A percentile compares a stretch with the other conserved stretches of the same genome.
Evolutionary conservation across 768 basidiomycete genomes (phyloP).

Genomic region (Auricularia heimuer): DNA sequence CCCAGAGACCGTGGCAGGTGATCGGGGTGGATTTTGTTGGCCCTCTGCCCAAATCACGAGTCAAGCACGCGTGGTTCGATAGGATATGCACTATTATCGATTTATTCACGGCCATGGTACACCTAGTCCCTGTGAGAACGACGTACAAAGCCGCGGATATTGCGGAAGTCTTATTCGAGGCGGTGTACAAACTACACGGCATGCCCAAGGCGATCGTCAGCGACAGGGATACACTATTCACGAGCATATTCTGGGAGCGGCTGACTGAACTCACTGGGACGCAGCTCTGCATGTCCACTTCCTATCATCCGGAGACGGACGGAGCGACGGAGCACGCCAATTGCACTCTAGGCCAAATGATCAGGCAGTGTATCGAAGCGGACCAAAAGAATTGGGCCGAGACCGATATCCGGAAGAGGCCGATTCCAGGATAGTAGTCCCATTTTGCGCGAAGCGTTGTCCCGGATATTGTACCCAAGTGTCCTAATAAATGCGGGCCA

Average conservation of each 20-base stretch:
- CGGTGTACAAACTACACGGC: constrained; percentile 29
- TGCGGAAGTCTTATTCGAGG: constrained; percentile 25
- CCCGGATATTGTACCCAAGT: too few species aligned
- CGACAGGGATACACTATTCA: too few species aligned
- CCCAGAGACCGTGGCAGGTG: constrained; percentile 17
- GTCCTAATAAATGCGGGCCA: too few species aligned
- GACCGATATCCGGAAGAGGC: too few species aligned
- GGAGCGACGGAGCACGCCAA: constrained; percentile 26
- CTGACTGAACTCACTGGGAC: constrained; percentile 22
- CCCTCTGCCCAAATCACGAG: constrained; percentile 16
- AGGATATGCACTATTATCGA: constrained; percentile 18
- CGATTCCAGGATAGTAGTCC: too few species aligned
- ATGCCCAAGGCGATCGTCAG: constrained; percentile 29
- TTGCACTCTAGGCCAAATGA: too few species aligned
- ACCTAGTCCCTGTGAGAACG: constrained; percentile 20
- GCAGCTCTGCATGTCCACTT: constrained; percentile 26
- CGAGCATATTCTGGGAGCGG: constrained; percentile 31
- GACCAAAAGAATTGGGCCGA: too few species aligned
- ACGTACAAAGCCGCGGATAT: constrained; percentile 26
- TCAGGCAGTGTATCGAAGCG: too few species aligned
- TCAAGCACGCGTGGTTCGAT: constrained; percentile 15
- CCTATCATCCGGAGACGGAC: constrained; percentile 36
- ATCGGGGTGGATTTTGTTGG: constrained; percentile 21
- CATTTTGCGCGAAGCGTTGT: too few species aligned
- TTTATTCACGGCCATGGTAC: constrained; percentile 16